Percentiles rank a stretch among this genome's conserved stretches.
Conservation (phyloP, 2,329 filamentous ascomycete genomes). For the Blumeria hordei region DNA sequence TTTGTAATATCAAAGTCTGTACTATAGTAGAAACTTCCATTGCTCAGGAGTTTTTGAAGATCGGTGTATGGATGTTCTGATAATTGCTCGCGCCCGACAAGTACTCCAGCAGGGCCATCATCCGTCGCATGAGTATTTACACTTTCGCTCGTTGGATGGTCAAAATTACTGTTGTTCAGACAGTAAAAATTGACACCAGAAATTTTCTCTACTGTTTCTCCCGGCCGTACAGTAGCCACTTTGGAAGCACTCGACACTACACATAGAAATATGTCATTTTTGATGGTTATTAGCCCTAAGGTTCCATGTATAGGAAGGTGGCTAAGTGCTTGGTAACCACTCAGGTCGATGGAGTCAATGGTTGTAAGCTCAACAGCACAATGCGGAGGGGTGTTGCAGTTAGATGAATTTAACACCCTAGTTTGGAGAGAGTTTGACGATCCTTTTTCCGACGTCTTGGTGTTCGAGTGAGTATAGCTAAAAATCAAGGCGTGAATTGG, state of each 20-base stretch:
- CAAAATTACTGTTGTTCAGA: conserved; percentile 65
- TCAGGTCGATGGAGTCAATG: conserved; percentile 37
- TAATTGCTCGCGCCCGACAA: conserved; percentile 42
- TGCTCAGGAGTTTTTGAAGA: conserved; percentile 72
- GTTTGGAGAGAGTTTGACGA: conserved; percentile 27
- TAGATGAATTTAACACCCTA: conserved; percentile 7
- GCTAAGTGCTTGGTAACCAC: conserved; percentile 53
- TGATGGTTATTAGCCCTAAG: conserved; percentile 63
- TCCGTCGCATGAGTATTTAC: conserved; percentile 13
- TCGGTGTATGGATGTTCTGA: conserved; percentile 77
- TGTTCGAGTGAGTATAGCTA: conserved; percentile 45
- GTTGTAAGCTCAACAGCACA: conserved; percentile 79
- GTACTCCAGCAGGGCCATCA: conserved; percentile 22
- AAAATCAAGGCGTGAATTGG: conserved; percentile 62
- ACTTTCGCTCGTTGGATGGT: conserved; percentile 39
- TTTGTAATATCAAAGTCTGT: conserved; percentile 96
- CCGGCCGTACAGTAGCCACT: conserved; percentile 62
- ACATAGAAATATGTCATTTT: conserved; percentile 70
- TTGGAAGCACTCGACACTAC: conserved; percentile 60
- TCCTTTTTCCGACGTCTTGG: conserved; percentile 32
- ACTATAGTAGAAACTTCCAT: conserved; percentile 94
- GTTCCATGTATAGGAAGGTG: conserved; percentile 61
- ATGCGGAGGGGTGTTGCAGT: conserved; percentile 6
- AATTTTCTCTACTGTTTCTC: conserved; percentile 76
- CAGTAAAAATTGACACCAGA: conserved; percentile 79